phyloP scores from a whole-genome alignment of 2,329 filamentous ascomycete species.

The Fusarium sp. region DNA sequence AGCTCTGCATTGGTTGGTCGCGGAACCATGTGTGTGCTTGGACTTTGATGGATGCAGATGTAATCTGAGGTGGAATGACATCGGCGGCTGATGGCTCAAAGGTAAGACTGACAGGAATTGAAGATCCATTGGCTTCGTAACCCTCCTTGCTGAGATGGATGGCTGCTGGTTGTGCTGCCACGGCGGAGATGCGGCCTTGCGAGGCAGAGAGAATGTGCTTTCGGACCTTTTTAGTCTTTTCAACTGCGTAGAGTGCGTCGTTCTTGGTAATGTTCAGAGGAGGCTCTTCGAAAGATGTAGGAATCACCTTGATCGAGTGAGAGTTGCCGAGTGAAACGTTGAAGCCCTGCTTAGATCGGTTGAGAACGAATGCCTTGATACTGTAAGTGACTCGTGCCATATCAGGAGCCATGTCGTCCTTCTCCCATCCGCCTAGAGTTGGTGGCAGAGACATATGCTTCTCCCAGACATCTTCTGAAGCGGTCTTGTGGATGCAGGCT shows the following conservation, averaged over 20 bases:
- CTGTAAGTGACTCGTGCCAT: slow-evolving; percentile 40
- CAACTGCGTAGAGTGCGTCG: slow-evolving; percentile 37
- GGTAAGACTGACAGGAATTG: slow-evolving; percentile 29
- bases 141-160: slow-evolving; percentile 38
- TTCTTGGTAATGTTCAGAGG: slow-evolving; percentile 39
- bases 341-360: slow-evolving; percentile 6
- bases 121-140: slow-evolving; percentile 27
- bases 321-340: slow-evolving; percentile 22
- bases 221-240: slow-evolving; percentile 41
- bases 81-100: slow-evolving; percentile 37
- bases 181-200: slow-evolving; percentile 35
- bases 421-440: slow-evolving; percentile 42
- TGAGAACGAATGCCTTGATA: slow-evolving; percentile 31
- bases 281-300: slow-evolving; percentile 42
- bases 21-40: slow-evolving; percentile 46
- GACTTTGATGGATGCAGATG: slow-evolving; percentile 24
- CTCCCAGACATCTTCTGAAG: slow-evolving; percentile 28
- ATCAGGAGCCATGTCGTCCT: slow-evolving; percentile 39
- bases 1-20: slow-evolving; percentile 30
- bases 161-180: slow-evolving; percentile 41
- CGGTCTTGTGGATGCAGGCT: slow-evolving; percentile 36
- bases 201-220: slow-evolving; percentile 42
- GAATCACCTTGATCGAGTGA: slow-evolving; percentile 42
- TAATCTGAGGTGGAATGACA: slow-evolving; percentile 34
- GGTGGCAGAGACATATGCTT: slow-evolving; percentile 41